These are phyloP conservation scores for Lactuca sativa DNA, from an alignment of 129 eudicot genomes.

Conservation along the genomic window DNA sequence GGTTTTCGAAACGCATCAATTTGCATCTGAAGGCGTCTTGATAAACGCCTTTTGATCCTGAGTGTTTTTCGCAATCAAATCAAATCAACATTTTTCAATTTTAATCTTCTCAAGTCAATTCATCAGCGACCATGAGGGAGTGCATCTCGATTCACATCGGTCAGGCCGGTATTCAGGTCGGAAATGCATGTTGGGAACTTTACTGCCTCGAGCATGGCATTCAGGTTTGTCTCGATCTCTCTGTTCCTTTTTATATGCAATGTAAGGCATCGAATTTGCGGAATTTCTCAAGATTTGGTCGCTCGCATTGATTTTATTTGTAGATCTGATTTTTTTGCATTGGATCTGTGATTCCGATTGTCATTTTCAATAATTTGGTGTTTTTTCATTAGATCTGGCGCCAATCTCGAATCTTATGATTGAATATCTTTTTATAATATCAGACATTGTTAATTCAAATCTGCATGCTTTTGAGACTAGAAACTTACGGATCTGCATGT, in stretches of 20 bases:
- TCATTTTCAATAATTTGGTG: not conserved
- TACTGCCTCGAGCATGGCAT: constrained; percentile 77
- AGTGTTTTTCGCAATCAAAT: not conserved
- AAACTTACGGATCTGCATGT: not conserved
- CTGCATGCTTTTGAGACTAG: not conserved
- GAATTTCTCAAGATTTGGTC: not conserved
- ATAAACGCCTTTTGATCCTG: constrained; percentile 50
- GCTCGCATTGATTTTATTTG: not conserved
- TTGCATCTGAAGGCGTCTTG: constrained; percentile 60
- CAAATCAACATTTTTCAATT: not conserved
- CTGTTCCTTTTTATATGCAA: not conserved
- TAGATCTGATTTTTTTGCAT: not conserved
- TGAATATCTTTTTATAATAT: not conserved
- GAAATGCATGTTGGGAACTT: constrained; percentile 82
- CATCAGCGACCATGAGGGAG: constrained; percentile 51
- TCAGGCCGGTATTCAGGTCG: constrained; percentile 83
- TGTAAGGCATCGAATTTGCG: not conserved
- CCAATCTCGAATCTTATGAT: too few species aligned
- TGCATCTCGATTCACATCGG: constrained; percentile 79
- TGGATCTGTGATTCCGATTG: not conserved
- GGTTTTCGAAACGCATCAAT: not conserved
- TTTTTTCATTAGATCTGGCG: not conserved
- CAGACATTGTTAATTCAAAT: not conserved
- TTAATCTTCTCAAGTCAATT: constrained; percentile 13
- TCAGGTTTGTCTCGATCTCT: constrained; percentile 38